A percentile compares a stretch with the other conserved stretches of the same genome.
phyloP scores from a whole-genome alignment of 2,329 filamentous ascomycete genomes.

The Madurella mycetomatis region DNA sequence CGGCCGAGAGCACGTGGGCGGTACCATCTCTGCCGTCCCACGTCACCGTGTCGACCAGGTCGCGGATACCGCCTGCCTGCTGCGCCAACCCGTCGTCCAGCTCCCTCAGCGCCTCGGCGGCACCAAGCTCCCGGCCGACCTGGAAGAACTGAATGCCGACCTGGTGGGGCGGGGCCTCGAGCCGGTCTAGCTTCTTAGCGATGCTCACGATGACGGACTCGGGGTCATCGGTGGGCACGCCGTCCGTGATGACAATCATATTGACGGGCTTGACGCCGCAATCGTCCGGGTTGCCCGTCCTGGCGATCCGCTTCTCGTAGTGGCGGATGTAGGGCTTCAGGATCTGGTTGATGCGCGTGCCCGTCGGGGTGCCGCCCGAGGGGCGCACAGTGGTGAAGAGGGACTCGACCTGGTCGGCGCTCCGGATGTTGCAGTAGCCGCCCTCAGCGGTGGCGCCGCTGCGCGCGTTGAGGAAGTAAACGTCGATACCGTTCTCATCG shows the following conservation, averaged over 20 bases:
- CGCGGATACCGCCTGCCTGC: slow-evolving; percentile 56
- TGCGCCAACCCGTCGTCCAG: slow-evolving; percentile 70
- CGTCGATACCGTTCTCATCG: slow-evolving; percentile 81
- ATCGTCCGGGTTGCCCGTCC: slow-evolving; percentile 37
- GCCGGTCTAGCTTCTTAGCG: slow-evolving; percentile 65
- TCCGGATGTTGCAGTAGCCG: slow-evolving; percentile 62
- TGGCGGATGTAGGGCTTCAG: slow-evolving; percentile 65
- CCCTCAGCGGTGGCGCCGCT: slow-evolving; percentile 37
- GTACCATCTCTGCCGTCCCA: slow-evolving; percentile 54
- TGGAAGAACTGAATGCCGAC: slow-evolving; percentile 96
- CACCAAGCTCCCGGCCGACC: slow-evolving; percentile 68
- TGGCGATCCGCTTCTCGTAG: slow-evolving; percentile 40
- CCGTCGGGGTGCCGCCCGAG: slow-evolving; percentile 67
- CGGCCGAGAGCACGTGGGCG: slow-evolving; percentile 51
- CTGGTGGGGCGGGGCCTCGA: slow-evolving; percentile 72
- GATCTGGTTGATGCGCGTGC: slow-evolving; percentile 64
- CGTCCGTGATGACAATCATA: slow-evolving; percentile 90
- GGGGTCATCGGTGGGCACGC: slow-evolving; percentile 73
- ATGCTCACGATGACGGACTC: slow-evolving; percentile 62
- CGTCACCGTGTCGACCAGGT: slow-evolving; percentile 89
- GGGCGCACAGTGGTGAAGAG: slow-evolving; percentile 70
- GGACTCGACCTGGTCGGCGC: slow-evolving; percentile 52
- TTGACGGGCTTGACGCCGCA: slow-evolving; percentile 52
- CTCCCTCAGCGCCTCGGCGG: slow-evolving; percentile 59
- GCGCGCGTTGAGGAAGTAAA: slow-evolving; percentile 80